Evolutionary conservation across 2,329 filamentous ascomycete species (phyloP), one percentile per base, ranked within the genome.

Genomic region (Neofusicoccum laricinum): DNA sequence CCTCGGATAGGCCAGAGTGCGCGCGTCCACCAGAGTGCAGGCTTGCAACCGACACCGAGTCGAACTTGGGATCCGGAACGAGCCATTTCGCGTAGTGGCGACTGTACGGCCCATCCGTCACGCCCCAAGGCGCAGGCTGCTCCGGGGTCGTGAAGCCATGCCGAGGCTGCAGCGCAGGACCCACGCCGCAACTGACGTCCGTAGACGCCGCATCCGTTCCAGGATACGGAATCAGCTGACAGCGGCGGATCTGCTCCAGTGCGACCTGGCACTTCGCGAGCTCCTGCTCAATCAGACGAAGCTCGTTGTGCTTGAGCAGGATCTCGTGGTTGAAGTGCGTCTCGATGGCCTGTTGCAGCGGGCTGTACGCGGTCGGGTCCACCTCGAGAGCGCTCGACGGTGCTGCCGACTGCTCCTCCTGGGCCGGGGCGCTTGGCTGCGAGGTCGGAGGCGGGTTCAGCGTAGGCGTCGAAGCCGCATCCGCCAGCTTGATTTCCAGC

Each of bases 71-170:
- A 77, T 97, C 93, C 59, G 91, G 91, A 66, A 98, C 88, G 69
- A 99, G 86, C 95, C 95, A 99, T 82, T 91, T 92, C 74, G 92
- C 89, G 78, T 97, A 97, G 80, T 98, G 95, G 70, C 93, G 89
- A 66, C 93, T 89, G 78, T 98, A 98, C 2, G 95, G 93, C 11
- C 95, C 95, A 71, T 97, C 92, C 15, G 88, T 88, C 64, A 97
- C 92, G 69, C 94, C 94, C 82, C 93, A 97, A 2, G 95, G 91
- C 49, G 95, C 87, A 41, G 93, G 91, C 83, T 91, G 92, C 71
- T 86, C 82, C 65, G 93, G 91, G 69, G 88, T 82, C 66, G 86
- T 82, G 70, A 88, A 87, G 71, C 88, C 88, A 68, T 84, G 78
- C 68, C 81, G 82, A 67, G 85, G 80, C 66, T 85, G 83, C 67